phyloP scores from a whole-genome alignment of 78 protist species.

The Guillardia theta region DNA sequence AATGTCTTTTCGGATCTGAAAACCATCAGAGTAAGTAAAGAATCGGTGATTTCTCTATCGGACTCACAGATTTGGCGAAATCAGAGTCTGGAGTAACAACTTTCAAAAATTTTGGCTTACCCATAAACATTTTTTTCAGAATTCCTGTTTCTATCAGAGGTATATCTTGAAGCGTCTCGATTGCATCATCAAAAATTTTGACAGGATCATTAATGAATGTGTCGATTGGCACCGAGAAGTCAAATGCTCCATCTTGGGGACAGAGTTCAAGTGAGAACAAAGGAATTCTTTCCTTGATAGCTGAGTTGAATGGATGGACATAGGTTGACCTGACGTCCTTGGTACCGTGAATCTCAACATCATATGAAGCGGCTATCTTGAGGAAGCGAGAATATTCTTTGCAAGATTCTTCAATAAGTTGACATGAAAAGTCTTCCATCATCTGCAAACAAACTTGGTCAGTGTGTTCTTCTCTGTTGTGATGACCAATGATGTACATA shows the following conservation, averaged over 20 bases:
- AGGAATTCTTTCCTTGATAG: neutral
- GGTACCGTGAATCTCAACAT: neutral
- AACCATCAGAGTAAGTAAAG: too few species aligned
- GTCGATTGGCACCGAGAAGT: neutral
- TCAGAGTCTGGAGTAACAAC: too few species aligned
- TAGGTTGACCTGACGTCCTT: neutral
- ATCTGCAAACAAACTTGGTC: too few species aligned
- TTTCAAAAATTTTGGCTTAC: constrained; percentile 10
- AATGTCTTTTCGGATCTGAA: too few species aligned
- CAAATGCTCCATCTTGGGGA: neutral
- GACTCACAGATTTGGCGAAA: too few species aligned
- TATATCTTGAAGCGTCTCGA: neutral
- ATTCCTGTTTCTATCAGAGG: neutral
- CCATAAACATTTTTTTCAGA: neutral
- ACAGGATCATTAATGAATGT: neutral
- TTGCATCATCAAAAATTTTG: neutral
- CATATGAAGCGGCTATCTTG: neutral
- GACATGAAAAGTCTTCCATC: neutral
- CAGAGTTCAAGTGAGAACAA: neutral
- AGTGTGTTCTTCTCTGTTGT: too few species aligned
- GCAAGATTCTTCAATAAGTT: neutral
- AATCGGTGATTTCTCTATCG: too few species aligned
- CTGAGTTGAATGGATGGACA: neutral
- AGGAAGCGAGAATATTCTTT: neutral
- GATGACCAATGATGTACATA: too few species aligned